Evolutionary conservation across 108 stramenopile species (phyloP).

Genomic region (Pelagomonas calceolata): DNA sequence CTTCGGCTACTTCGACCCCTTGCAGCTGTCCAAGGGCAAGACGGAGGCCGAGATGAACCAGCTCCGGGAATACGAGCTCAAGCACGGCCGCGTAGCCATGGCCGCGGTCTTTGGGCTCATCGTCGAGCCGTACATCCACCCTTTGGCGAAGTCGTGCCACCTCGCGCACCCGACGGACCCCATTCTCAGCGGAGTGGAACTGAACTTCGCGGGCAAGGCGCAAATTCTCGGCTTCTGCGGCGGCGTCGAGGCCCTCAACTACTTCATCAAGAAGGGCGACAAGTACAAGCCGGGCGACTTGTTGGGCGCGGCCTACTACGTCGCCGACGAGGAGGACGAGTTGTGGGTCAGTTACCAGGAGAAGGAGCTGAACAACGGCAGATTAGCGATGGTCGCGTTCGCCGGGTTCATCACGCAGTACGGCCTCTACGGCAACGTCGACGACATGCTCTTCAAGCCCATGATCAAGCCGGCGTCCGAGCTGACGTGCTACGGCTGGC

Average conservation of each 20-base stretch:
- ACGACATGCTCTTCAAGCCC: background rate
- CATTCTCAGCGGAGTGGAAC: background rate
- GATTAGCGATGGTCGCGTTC: background rate
- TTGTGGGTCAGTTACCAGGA: constrained; percentile 83
- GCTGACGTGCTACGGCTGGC: too few relatives aligned
- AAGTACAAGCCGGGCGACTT: constrained; percentile 56
- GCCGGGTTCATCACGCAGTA: background rate
- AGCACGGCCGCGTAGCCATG: constrained; percentile 49
- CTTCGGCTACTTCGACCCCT: constrained; percentile 73
- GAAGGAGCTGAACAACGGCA: constrained; percentile 31
- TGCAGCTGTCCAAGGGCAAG: constrained; percentile 66
- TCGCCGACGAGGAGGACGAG: constrained; percentile 65
- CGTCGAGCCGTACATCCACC: background rate
- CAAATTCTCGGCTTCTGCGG: background rate
- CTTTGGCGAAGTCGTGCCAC: background rate
- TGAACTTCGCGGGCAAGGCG: background rate
- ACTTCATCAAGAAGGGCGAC: background rate
- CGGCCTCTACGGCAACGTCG: background rate
- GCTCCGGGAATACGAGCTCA: constrained; percentile 87
- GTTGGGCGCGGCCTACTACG: constrained; percentile 78
- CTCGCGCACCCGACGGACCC: background rate
- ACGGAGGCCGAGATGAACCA: constrained; percentile 63
- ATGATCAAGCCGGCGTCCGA: too few relatives aligned
- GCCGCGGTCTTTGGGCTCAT: background rate
- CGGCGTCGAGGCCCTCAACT: background rate